Conservation (phyloP, 2,329 filamentous ascomycete species). For the Lasiodiplodia citricola region DNA sequence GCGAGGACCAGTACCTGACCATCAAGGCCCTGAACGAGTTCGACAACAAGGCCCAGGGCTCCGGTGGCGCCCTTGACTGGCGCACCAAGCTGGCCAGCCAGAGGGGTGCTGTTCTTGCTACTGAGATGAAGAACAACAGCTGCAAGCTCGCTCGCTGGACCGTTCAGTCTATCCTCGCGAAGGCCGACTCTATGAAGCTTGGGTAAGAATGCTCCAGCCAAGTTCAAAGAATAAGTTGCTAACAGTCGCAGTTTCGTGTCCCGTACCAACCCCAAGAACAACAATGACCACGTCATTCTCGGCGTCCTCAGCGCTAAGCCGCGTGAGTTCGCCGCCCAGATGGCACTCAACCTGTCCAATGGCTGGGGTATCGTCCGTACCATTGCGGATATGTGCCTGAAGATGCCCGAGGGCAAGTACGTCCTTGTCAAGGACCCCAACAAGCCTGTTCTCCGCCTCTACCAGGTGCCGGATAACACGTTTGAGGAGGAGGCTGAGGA, state of each 20-base stretch:
- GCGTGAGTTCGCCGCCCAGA: constrained; percentile 93
- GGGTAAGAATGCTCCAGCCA: constrained; percentile 64
- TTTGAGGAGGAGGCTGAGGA: constrained; percentile 91
- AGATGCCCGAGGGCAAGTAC: constrained; percentile 79
- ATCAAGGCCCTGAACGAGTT: constrained; percentile 99
- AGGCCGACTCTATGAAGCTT: constrained; percentile 98
- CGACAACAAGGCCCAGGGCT: constrained; percentile 95
- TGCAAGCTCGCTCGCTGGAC: constrained; percentile 99
- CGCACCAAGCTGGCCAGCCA: constrained; percentile 91
- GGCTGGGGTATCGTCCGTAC: constrained; percentile 99
- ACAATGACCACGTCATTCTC: constrained; percentile 92
- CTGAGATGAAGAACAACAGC: constrained; percentile 99
- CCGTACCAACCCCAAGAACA: constrained; percentile 86
- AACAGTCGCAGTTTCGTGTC: constrained; percentile 79
- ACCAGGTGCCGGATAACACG: constrained; percentile 84
- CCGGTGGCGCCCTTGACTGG: constrained; percentile 96
- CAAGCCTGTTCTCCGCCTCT: constrained; percentile 91
- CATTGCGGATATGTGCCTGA: constrained; percentile 91
- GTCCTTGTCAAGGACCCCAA: constrained; percentile 88
- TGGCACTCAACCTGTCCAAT: constrained; percentile 96
- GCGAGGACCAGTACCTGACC: constrained; percentile 88
- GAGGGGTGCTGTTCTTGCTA: constrained; percentile 95
- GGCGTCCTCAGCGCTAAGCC: constrained; percentile 98
- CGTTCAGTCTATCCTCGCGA: constrained; percentile 92
- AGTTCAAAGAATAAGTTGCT: constrained; percentile 29